Conservation (phyloP, 2,329 filamentous ascomycete genomes). For the Colletotrichum costaricense region DNA sequence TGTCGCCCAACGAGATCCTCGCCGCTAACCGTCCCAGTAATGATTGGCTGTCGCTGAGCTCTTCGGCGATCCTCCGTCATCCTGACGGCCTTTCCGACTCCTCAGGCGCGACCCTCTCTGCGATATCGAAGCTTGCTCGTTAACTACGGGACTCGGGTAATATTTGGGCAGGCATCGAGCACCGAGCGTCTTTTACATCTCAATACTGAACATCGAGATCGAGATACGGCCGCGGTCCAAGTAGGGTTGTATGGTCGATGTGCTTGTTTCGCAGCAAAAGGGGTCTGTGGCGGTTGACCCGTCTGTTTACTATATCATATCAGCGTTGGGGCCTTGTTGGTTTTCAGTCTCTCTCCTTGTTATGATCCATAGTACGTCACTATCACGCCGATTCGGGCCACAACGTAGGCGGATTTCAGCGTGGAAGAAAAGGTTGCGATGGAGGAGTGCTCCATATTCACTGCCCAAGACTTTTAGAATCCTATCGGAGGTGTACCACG, state of each 20-base stretch:
- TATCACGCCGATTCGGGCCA: background rate
- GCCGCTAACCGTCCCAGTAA: background rate
- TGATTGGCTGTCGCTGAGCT: background rate
- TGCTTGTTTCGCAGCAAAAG: background rate
- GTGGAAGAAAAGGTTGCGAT: background rate
- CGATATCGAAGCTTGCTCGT: no score
- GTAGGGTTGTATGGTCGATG: background rate
- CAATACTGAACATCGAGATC: background rate
- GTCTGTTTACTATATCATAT: background rate
- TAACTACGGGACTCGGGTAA: background rate
- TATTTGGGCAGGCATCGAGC: background rate
- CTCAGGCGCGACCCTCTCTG: background rate
- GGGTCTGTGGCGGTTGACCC: background rate
- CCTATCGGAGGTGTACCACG: background rate
- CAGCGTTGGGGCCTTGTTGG: background rate
- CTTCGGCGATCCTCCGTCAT: conserved; percentile 25
- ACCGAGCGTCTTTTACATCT: background rate
- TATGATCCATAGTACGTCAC: background rate
- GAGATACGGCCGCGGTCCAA: background rate
- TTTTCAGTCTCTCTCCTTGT: background rate
- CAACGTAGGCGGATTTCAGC: background rate
- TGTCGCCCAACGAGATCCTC: background rate
- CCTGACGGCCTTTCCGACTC: background rate
- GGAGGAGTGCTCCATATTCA: background rate
- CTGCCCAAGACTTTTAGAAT: background rate